These are phyloP conservation scores for Naganishia sp. DNA, from an alignment of 1,284 basidiomycete species.

Conservation along the genomic window DNA sequence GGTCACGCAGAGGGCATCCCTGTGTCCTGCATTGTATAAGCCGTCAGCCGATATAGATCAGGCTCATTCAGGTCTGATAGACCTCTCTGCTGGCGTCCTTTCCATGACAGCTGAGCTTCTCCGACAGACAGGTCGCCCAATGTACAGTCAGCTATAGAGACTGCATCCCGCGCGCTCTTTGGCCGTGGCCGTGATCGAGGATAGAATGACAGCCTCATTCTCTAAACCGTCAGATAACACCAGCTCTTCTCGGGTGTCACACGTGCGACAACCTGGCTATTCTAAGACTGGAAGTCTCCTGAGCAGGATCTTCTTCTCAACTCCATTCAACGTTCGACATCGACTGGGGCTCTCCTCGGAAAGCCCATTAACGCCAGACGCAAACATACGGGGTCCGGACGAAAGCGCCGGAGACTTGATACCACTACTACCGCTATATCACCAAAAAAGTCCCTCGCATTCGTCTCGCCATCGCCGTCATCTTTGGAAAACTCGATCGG, in stretches of 20 bases:
- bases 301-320: background rate
- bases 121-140: no score
- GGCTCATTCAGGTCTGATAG: no score
- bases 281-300: background rate
- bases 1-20: no score
- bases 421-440: constrained; percentile 31
- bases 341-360: background rate
- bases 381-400: constrained; percentile 9
- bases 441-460: background rate
- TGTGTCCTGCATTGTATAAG: no score
- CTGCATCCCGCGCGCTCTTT: no score
- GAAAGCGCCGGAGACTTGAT: constrained; percentile 20
- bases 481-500: constrained; percentile 24
- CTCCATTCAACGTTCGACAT: background rate
- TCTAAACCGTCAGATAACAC: background rate
- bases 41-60: no score
- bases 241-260: constrained; percentile 3
- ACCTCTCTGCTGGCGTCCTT: no score
- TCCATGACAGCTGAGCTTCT: no score
- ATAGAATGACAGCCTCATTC: constrained; percentile 8
- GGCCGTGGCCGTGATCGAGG: background rate
- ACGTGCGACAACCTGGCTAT: constrained; percentile 11
- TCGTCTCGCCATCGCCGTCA: background rate
- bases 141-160: no score
- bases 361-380: background rate